Evolutionary conservation across 2,329 filamentous ascomycete species (phyloP).

Genomic region (Annulohypoxylon truncatum): DNA sequence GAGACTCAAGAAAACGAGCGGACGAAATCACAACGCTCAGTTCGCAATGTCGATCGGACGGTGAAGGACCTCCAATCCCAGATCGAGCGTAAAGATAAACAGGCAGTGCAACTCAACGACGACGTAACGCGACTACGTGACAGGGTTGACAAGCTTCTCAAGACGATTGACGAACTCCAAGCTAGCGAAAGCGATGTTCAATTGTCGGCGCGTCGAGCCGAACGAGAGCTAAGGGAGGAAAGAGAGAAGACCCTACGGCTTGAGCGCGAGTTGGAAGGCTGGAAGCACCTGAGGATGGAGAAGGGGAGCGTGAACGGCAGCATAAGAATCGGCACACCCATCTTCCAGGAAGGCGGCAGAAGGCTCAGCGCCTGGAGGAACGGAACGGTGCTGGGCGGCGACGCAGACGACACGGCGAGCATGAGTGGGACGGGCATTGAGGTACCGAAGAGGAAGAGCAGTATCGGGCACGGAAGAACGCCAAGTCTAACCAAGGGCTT

Average conservation of each 20-base stretch:
- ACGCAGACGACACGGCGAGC: conserved; percentile 53
- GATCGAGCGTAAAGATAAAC: conserved; percentile 92
- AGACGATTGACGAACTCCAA: conserved; percentile 94
- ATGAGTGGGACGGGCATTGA: conserved; percentile 57
- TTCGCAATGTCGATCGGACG: conserved; percentile 91
- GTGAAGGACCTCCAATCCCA: conserved; percentile 94
- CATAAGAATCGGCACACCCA: conserved; percentile 45
- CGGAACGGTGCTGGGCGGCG: conserved; percentile 57
- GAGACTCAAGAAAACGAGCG: conserved; percentile 84
- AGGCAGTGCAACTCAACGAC: conserved; percentile 81
- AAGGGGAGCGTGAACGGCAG: conserved; percentile 55
- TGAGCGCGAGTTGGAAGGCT: conserved; percentile 88
- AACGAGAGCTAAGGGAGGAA: conserved; percentile 90
- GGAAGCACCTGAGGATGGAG: conserved; percentile 81
- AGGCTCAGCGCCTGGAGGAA: conserved; percentile 62
- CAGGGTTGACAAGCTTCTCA: conserved; percentile 88
- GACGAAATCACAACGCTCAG: conserved; percentile 83
- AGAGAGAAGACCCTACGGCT: conserved; percentile 81
- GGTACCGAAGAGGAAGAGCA: conserved; percentile 74
- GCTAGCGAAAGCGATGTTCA: conserved; percentile 85
- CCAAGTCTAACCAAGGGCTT: conserved; percentile 84
- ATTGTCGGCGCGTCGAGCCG: conserved; percentile 83
- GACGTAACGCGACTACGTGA: conserved; percentile 88
- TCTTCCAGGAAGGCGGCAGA: conserved; percentile 43
- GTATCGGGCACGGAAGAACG: conserved; percentile 63